phyloP scores from a whole-genome alignment of 78 protist species.

The Protostelium mycophagum region DNA sequence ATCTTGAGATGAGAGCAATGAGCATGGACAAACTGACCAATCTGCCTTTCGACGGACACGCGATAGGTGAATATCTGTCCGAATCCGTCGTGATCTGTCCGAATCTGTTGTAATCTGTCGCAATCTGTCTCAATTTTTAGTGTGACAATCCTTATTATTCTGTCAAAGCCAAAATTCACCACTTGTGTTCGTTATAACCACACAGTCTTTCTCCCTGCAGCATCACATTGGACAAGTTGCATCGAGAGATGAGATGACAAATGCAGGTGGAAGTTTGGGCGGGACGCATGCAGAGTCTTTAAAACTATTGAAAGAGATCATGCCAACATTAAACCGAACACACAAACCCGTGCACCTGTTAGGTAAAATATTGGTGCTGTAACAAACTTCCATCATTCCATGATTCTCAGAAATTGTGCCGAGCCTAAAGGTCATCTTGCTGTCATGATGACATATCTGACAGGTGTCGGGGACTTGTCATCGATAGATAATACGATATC shows the following conservation, averaged over 20 bases:
- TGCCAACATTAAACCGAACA: slow-evolving; percentile 24
- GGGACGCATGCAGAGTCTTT: slow-evolving; percentile 51
- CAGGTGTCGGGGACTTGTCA: slow-evolving; percentile 59
- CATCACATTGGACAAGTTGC: no score
- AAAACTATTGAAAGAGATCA: slow-evolving; percentile 10
- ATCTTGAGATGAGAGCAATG: slow-evolving; percentile 31
- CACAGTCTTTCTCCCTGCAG: no score
- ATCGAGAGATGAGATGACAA: no score
- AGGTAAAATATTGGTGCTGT: no score
- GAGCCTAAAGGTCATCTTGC: no score
- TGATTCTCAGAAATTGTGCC: no score
- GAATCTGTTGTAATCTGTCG: no score
- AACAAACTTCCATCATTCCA: neutral
- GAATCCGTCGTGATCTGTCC: no score
- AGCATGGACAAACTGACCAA: slow-evolving; percentile 37
- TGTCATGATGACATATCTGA: no score
- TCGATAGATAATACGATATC: slow-evolving; percentile 18
- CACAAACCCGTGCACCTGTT: slow-evolving; percentile 66
- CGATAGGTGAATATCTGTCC: slow-evolving; percentile 30
- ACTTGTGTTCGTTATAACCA: no score
- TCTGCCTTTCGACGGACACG: slow-evolving; percentile 65
- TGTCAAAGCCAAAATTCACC: no score
- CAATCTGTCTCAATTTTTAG: neutral
- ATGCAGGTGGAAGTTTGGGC: slow-evolving; percentile 70
- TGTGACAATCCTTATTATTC: neutral